Conservation (phyloP, 2,329 filamentous ascomycete genomes). For the Furcasterigmium furcatum region DNA sequence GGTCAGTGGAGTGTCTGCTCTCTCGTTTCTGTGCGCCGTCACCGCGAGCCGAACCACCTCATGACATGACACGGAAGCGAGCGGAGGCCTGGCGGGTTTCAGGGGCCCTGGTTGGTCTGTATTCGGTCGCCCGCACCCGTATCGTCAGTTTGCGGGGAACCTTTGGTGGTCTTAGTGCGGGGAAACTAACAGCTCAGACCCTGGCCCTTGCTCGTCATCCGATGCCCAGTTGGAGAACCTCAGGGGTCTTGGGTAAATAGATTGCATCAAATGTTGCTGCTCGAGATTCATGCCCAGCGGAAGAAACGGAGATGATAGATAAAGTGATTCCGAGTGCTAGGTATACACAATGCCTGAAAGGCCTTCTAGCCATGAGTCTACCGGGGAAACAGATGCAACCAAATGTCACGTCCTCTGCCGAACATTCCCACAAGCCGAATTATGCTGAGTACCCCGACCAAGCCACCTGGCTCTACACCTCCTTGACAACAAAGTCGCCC, state of each 20-base stretch:
- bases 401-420: background rate
- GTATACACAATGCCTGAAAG: background rate
- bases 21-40: background rate
- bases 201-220: no score
- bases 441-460: background rate
- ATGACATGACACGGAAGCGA: background rate
- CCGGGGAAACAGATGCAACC: background rate
- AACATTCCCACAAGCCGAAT: background rate
- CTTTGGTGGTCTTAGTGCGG: no score
- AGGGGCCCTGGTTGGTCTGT: background rate
- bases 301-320: no score
- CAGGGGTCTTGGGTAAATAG: no score
- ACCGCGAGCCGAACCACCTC: background rate
- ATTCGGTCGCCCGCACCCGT: background rate
- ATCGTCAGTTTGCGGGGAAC: background rate
- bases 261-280: no score
- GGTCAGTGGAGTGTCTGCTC: no score
- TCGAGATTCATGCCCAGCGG: no score
- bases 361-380: background rate
- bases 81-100: background rate
- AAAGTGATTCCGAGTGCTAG: background rate
- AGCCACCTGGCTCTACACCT: constrained; percentile 3
- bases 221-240: no score
- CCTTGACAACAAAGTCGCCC: constrained; percentile 21
- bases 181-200: background rate